A percentile compares a stretch with the other conserved stretches of the same genome.
Conservation (phyloP, 2,329 filamentous ascomycete genomes). For the Apiospora phragmitis region DNA sequence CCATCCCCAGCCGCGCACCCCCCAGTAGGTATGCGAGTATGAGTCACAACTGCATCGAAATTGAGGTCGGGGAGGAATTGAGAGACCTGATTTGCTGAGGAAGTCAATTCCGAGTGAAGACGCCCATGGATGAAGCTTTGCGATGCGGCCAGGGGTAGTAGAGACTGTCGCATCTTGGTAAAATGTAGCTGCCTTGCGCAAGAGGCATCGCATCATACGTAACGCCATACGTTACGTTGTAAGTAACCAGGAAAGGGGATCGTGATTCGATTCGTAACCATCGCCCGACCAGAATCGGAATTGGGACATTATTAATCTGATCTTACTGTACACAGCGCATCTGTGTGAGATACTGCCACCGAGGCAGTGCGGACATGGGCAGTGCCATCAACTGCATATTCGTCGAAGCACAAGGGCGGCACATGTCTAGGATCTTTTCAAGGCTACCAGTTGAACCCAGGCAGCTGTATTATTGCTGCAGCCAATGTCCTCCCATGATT, state of each 20-base stretch:
- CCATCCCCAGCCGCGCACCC: conserved; percentile 2
- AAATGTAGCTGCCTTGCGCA: conserved; percentile 8
- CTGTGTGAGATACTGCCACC: not conserved
- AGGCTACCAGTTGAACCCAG: conserved; percentile 5
- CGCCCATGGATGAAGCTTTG: not conserved
- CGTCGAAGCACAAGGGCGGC: not conserved
- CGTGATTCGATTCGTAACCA: not conserved
- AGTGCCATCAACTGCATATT: not conserved
- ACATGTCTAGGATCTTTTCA: not conserved
- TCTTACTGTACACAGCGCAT: conserved; percentile 2
- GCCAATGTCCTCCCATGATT: not conserved
- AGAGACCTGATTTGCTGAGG: not conserved
- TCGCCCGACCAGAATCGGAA: not conserved
- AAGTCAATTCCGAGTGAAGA: not conserved
- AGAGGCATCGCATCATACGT: not conserved
- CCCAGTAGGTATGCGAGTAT: not conserved
- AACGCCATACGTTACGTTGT: not conserved
- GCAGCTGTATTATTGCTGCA: not conserved
- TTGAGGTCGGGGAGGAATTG: not conserved
- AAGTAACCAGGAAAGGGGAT: not conserved
- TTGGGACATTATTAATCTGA: not conserved
- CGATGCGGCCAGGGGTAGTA: not conserved
- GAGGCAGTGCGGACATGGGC: conserved; percentile 3
- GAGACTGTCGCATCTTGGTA: not conserved
- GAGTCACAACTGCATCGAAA: conserved; percentile 1